phyloP scores from a whole-genome alignment of 192 early-diverging fungal species.

The Chytriomyces sp. region DNA sequence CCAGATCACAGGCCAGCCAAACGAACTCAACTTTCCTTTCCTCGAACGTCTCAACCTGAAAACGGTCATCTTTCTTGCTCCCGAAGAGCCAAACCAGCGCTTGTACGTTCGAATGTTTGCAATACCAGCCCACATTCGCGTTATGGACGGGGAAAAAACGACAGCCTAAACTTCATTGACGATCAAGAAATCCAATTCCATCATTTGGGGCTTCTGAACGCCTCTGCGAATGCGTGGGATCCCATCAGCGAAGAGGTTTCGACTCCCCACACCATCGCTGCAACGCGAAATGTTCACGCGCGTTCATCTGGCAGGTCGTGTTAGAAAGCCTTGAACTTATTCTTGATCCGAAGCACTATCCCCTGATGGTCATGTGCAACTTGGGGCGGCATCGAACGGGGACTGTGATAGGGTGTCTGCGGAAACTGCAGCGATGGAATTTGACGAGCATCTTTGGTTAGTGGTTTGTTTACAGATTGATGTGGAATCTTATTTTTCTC shows the following conservation, averaged over 20 bases:
- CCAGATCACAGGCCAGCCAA: slow-evolving; percentile 68
- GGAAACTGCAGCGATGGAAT: slow-evolving; percentile 98
- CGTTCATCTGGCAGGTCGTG: slow-evolving; percentile 55
- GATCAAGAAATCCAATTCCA: slow-evolving; percentile 96
- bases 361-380: slow-evolving; percentile 98
- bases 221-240: slow-evolving; percentile 90
- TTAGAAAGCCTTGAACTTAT: slow-evolving; percentile 86
- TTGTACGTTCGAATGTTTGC: slow-evolving; percentile 62
- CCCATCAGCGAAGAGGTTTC: slow-evolving; percentile 91
- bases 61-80: slow-evolving; percentile 93
- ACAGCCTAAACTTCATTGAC: slow-evolving; percentile 87
- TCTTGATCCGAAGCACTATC: slow-evolving; percentile 85
- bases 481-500: no score
- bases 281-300: slow-evolving; percentile 61
- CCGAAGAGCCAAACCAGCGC: slow-evolving; percentile 93
- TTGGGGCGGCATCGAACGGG: slow-evolving; percentile 94
- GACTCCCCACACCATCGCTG: slow-evolving; percentile 62
- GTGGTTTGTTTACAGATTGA: no score
- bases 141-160: slow-evolving; percentile 2
- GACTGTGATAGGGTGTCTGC: slow-evolving; percentile 95
- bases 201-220: slow-evolving; percentile 78
- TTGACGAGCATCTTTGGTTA: slow-evolving; percentile 97
- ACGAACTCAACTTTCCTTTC: slow-evolving; percentile 99
- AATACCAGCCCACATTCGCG: slow-evolving; percentile 4
- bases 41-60: slow-evolving; percentile 93